These are phyloP conservation scores for Theobroma cacao DNA, from an alignment of 345 rosid species.

Conservation along the genomic window DNA sequence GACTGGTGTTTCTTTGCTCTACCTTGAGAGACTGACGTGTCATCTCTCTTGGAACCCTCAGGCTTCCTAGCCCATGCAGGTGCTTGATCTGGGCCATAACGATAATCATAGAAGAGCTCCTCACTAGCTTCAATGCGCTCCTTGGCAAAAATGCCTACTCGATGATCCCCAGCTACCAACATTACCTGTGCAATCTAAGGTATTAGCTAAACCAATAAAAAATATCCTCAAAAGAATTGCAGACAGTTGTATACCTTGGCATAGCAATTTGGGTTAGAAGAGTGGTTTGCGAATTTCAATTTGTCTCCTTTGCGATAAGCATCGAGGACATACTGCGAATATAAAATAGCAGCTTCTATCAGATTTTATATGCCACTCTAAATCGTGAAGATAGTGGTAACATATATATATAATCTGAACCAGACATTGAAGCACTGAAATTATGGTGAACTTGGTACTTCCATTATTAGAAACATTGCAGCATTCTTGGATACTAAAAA, in stretches of 20 bases:
- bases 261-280: slow-evolving; percentile 91
- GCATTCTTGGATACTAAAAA: background rate
- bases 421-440: background rate
- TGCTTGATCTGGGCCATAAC: slow-evolving; percentile 97
- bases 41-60: slow-evolving; percentile 85
- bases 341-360: slow-evolving; percentile 10
- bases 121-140: slow-evolving; percentile 91
- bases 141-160: slow-evolving; percentile 94
- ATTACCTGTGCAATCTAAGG: slow-evolving; percentile 57
- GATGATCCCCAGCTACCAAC: slow-evolving; percentile 98
- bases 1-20: slow-evolving; percentile 98
- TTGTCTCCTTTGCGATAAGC: slow-evolving; percentile 99
- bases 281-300: slow-evolving; percentile 95
- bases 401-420: background rate
- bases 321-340: slow-evolving; percentile 82
- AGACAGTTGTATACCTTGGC: slow-evolving; percentile 69
- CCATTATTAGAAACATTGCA: background rate
- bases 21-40: slow-evolving; percentile 63
- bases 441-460: background rate
- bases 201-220: slow-evolving; percentile 13
- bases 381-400: background rate
- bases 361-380: background rate
- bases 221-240: background rate
- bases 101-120: slow-evolving; percentile 93
- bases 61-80: slow-evolving; percentile 98